Evolutionary conservation across 192 early-diverging fungal species (phyloP).

Genomic region (Umbelopsis vinacea): DNA sequence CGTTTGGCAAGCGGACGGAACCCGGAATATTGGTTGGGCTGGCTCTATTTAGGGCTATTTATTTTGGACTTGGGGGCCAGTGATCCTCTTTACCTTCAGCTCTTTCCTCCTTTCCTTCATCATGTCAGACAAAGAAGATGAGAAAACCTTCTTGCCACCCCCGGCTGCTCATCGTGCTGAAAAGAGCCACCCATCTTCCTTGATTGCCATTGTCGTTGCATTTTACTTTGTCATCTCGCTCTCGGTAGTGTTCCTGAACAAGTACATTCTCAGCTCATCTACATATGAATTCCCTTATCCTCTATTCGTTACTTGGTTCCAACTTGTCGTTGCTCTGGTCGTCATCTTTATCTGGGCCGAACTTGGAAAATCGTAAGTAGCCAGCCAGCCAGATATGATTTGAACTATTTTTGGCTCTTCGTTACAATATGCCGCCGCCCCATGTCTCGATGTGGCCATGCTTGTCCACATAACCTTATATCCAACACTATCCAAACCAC

Average conservation of each 20-base stretch:
- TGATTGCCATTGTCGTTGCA: conserved; percentile 56
- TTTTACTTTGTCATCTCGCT: conserved; percentile 69
- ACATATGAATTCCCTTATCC: conserved; percentile 68
- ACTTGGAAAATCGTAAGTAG: conserved; percentile 58
- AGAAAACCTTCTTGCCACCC: conserved; percentile 46
- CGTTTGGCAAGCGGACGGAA: not conserved
- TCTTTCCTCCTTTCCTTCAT: conserved; percentile 17
- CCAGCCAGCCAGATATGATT: too few relatives aligned
- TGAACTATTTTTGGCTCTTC: not conserved
- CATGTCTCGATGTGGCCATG: not conserved
- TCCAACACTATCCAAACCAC: too few relatives aligned
- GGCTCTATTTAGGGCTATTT: not conserved
- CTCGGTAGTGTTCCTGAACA: conserved; percentile 70
- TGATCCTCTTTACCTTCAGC: not conserved
- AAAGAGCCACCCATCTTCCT: conserved; percentile 37
- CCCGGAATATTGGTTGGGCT: not conserved
- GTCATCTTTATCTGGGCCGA: conserved; percentile 60
- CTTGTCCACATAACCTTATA: too few relatives aligned
- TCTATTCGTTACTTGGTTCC: conserved; percentile 70
- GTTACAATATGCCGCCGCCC: not conserved
- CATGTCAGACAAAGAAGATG: conserved; percentile 33
- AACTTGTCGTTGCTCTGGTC: conserved; percentile 61
- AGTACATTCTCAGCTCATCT: conserved; percentile 60
- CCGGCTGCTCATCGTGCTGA: conserved; percentile 32
- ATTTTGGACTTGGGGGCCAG: not conserved